Conservation (phyloP, 352 stramenopile genomes). For the Phytophthora palmivora region DNA sequence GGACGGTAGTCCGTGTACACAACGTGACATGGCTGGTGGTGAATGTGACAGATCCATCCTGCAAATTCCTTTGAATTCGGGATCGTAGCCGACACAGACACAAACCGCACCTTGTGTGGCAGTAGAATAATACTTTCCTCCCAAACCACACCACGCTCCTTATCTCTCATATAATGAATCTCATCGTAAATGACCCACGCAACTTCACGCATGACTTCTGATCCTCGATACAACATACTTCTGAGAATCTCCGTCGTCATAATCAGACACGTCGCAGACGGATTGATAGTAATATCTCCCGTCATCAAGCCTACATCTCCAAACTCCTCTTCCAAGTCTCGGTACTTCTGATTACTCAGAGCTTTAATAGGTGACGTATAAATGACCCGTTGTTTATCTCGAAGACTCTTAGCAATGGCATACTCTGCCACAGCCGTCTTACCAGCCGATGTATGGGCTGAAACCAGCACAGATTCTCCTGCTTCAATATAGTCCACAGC, state of each 20-base stretch:
- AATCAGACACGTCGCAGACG: constrained; percentile 97
- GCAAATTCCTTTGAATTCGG: constrained; percentile 98
- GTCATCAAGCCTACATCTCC: constrained; percentile 99
- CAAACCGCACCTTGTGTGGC: constrained; percentile 98
- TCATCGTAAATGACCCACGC: constrained; percentile 99
- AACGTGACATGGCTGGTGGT: constrained; percentile 99
- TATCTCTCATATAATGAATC: constrained; percentile 99
- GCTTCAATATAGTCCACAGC: constrained; percentile 97
- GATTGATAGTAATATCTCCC: constrained; percentile 99
- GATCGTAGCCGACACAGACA: constrained; percentile 99
- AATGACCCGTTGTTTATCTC: constrained; percentile 94
- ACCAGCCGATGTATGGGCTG: constrained; percentile 98
- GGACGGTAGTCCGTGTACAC: constrained; percentile 99
- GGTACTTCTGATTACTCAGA: constrained; percentile 99
- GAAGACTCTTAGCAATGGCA: constrained; percentile 97
- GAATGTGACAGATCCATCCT: constrained; percentile 98
- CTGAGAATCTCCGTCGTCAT: constrained; percentile 98
- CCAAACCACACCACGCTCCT: constrained; percentile 98
- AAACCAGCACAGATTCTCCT: constrained; percentile 98
- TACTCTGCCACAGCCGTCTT: constrained; percentile 99
- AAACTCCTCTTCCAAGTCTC: constrained; percentile 96
- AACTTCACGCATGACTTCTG: constrained; percentile 98
- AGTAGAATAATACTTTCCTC: constrained; percentile 99
- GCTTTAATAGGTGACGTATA: constrained; percentile 99
- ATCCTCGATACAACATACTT: constrained; percentile 99